A percentile compares a stretch with the other conserved stretches of the same genome.
phyloP scores from a whole-genome alignment of 148 eudicot genomes.

The Diospyros lotus region DNA sequence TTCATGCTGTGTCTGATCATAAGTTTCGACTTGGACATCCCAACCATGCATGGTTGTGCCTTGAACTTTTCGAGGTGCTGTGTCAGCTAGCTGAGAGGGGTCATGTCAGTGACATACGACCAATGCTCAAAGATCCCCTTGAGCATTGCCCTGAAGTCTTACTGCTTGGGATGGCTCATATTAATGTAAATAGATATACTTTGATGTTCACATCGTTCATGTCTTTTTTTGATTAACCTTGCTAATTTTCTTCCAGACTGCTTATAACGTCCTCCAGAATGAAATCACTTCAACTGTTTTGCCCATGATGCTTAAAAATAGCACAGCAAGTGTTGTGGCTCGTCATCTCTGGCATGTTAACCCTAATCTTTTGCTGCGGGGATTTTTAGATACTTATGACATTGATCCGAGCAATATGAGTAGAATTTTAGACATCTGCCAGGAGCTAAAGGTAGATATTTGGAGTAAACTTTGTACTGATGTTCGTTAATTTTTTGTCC shows the following conservation, averaged over 20 bases:
- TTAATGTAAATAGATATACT: conserved; percentile 48
- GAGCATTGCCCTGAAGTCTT: conserved; percentile 77
- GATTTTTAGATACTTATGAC: conserved; percentile 50
- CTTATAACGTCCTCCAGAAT: conserved; percentile 75
- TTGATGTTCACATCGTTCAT: not conserved
- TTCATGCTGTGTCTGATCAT: conserved; percentile 58
- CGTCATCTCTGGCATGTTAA: conserved; percentile 76
- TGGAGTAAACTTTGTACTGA: not conserved
- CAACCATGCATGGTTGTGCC: conserved; percentile 85
- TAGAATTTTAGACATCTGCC: conserved; percentile 65
- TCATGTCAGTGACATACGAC: conserved; percentile 60
- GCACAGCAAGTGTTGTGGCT: conserved; percentile 39
- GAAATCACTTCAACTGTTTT: conserved; percentile 65
- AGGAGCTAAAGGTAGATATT: conserved; percentile 66
- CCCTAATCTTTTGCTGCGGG: conserved; percentile 53
- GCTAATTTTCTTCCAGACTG: conserved; percentile 45
- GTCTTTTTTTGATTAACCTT: conserved; percentile 12
- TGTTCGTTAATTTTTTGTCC: not conserved
- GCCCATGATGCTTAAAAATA: conserved; percentile 45
- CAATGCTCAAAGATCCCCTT: conserved; percentile 74
- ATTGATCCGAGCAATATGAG: conserved; percentile 43
- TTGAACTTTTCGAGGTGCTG: conserved; percentile 79
- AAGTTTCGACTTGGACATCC: conserved; percentile 55
- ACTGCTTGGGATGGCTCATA: conserved; percentile 85
- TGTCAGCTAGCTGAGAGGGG: conserved; percentile 92